Base-by-base conservation (phyloP, 2,329 filamentous ascomycete genomes). In the Diaporthe sp. region DNA sequence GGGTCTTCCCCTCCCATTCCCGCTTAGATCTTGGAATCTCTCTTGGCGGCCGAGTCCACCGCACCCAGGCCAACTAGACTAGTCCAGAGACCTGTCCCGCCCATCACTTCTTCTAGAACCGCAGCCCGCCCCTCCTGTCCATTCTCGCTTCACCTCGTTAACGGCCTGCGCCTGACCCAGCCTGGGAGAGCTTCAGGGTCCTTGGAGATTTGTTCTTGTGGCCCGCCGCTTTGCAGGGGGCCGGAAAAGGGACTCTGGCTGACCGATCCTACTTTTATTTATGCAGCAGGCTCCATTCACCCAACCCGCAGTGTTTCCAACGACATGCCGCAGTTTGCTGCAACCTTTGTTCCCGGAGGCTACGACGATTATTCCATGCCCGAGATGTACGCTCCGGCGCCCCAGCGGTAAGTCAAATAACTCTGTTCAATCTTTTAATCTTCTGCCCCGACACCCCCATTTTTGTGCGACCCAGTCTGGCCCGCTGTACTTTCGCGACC, bases 301-400 rank as follows among this genome's bases (percentile, higher is more conserved):
- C 79, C 80, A 78, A 79, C 79, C 76, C 76, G 77, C 77, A 80
- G 79, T 78, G 79, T 80, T 80, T 81, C 81, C 76, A 77, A 79
- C 84, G 82, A 85, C 77, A 86, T 86, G 84, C 81, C 85, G 79
- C 81, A 84, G 74, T 81, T 90, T 76, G 87, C 87, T 79, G 89
- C 89, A 76, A 91, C 89, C 61, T 91, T 91, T 80, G 88, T 90
- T 73, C 89, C 89, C 44, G 88, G 89, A 75, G 89, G 88, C 71
- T 85, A 86, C 73, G 89, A 91, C 81, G 89, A 91, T 81, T 91
- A 89, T 79, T 90, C 88, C 80, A 88, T 91, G 88, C 89, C 89
- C 75, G 88, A 91, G 80, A 89, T 91, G 76, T 82, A 90, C 76
- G 88, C 89, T 73, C 89, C 89, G 74, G 82, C 87, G 65, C 89